Evolutionary conservation across 1,284 basidiomycete genomes (phyloP), one percentile per base, ranked within the genome.

Genomic region (Cryptococcus jaspeensis): DNA sequence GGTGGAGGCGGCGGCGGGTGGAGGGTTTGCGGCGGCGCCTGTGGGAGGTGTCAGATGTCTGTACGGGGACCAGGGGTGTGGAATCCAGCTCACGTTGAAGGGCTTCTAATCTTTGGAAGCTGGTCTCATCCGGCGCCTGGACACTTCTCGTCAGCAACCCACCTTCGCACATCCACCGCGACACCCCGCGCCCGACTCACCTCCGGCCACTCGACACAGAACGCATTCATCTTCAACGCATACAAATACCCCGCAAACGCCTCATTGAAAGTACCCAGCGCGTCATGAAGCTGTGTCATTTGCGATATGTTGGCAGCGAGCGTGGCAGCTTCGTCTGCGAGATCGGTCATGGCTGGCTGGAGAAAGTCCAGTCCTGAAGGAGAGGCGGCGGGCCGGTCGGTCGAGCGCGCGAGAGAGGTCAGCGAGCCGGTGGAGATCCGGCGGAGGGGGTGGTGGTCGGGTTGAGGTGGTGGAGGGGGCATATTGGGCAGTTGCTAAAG

Each of bases 341-440:
- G 85, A 68, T 95, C 92, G 1, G 85, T 80, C 73, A 97, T 83
- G 12, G 88, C 89, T 12, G 89, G 88, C 56, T 87, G 85, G 47
- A 97, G 82, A 68, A 94, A 95, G 0, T 87, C 88, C 40, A 96
- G 85, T 0, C 89, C 90, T 62, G 90, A 86, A 0, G 88, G 86
- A 0, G 89, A 87, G 72, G 88, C 82, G 41, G 85, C 83, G 12
- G 53, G 32, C 18, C 65, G 58, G 47, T 74, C 84, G 12, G 82
- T 81, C 0, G 88, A 90, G 35, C 87, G 86, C 8, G 90, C 90
- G 50, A 92, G 82, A 5, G 87, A 85, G 54, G 89, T 88, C 20
- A 96, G 84, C 1, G 92, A 95, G 50, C 92, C 90, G 62, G 94
- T 90, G 0, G 92, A 95, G 60, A 96, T 84, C 55, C 93, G 87